phyloP scores from a whole-genome alignment of 345 rosid species.

The Anastatica hierochuntica region DNA sequence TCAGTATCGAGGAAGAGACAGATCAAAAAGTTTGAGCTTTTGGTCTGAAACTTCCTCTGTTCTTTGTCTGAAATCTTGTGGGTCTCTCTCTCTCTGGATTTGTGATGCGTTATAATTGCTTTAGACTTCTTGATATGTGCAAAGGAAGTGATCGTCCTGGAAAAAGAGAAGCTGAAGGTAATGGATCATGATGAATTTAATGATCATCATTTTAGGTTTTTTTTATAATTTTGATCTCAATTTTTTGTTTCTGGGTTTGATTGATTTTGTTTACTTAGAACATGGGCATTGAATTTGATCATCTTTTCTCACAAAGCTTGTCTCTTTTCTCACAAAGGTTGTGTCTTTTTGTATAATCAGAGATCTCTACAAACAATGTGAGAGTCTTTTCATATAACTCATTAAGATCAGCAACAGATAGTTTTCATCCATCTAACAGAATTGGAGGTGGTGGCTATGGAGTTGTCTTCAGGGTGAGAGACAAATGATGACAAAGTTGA shows the following conservation, averaged over 20 bases:
- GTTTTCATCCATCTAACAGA: constrained; percentile 55
- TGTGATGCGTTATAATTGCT: constrained; percentile 54
- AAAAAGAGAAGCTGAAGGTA: constrained; percentile 43
- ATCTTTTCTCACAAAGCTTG: constrained; percentile 16
- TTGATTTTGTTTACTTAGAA: neutral
- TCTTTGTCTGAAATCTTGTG: constrained; percentile 7
- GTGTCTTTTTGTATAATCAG: constrained; percentile 33
- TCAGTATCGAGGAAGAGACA: no score
- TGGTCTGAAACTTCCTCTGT: no score
- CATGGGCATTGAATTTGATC: neutral
- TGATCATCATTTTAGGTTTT: neutral
- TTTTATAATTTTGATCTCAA: neutral
- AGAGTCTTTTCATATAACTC: constrained; percentile 65
- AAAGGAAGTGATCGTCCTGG: constrained; percentile 23
- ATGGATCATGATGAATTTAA: neutral
- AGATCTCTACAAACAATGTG: constrained; percentile 52
- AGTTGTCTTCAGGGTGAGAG: constrained; percentile 80
- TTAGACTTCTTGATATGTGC: constrained; percentile 32
- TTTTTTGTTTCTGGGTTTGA: neutral
- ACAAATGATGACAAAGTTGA: constrained; percentile 10
- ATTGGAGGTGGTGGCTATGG: constrained; percentile 88
- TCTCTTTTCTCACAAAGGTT: no score
- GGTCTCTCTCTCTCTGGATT: no score
- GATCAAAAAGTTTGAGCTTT: no score
- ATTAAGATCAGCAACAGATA: constrained; percentile 60